These are phyloP conservation scores for Coleophoma cylindrospora DNA, from an alignment of 2,329 filamentous ascomycete species.

Conservation along the genomic window DNA sequence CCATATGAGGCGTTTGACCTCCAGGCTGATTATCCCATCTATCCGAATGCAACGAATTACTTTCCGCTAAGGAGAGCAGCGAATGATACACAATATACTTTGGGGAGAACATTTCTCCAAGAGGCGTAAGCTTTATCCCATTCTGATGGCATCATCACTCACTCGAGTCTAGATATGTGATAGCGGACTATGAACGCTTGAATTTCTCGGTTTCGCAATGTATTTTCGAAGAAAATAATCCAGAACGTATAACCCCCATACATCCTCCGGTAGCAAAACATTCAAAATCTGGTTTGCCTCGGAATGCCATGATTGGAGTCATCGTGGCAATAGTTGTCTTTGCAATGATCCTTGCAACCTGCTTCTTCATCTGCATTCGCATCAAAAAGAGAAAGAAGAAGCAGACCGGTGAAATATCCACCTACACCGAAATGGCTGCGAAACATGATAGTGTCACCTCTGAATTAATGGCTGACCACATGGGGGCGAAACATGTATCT, in stretches of 20 bases:
- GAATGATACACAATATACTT: neutral
- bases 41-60: slow-evolving; percentile 17
- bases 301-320: neutral
- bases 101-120: neutral
- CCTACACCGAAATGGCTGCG: no score
- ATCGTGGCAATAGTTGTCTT: neutral
- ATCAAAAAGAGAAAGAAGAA: neutral
- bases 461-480: no score
- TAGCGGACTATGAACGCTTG: neutral
- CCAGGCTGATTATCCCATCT: neutral
- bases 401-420: neutral
- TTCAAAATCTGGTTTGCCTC: neutral
- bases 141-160: neutral
- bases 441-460: no score
- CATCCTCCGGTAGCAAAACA: neutral
- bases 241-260: neutral
- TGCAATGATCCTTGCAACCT: neutral
- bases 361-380: neutral
- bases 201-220: neutral
- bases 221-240: neutral
- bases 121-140: neutral
- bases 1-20: slow-evolving; percentile 25
- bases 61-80: neutral
- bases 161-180: neutral
- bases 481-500: neutral